Evolutionary conservation across 805 yeast genomes (phyloP), one percentile per base, ranked within the genome.

Genomic region (Candida fluviatilis): DNA sequence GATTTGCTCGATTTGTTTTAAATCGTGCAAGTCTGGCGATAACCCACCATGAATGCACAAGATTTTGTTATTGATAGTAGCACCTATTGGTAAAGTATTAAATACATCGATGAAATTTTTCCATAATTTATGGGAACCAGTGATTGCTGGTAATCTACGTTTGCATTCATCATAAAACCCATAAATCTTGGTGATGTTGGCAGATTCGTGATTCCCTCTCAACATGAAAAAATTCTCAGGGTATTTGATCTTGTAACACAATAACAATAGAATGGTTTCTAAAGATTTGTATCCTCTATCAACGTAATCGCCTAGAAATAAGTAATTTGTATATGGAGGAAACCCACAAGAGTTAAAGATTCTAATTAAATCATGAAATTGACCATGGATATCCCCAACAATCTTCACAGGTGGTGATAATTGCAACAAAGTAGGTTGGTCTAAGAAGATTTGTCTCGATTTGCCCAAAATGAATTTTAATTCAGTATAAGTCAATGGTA

Each of bases 301-400:
- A 34, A 76, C 81, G 46, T 76, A 76, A 47, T 76, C 82, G 32
- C 82, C 82, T 31, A 76, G 55, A 38, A 76, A 76, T 43, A 76
- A 57, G 50, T 75, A 76, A 51, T 76, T 76, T 2, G 80, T 58
- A 46, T 66, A 60, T 10, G 82, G 82, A 2, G 82, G 82, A 43
- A 71, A 76, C 0, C 82, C 82, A 53, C 80, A 75, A n/a, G 69
- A 58, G 50, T 75, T 73, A 55, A 76, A 75, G 26, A 76, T 75
- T 37, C 82, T 55, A 28, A 75, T 54, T 45, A 76, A 63, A 53
- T 76, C 82, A 46, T 64, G 60, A 48, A 70, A 76, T 48, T 76
- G 82, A 3, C 82, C 95, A 60, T 85, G 93, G 39, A 85, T 82
- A 61, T 87, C 89, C 31, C 93, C 93, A 5, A 84, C 91, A 41